Evolutionary conservation across 306 rosid species (phyloP), one percentile per base, ranked within the genome.

Genomic region (Canavalia gladiata): DNA sequence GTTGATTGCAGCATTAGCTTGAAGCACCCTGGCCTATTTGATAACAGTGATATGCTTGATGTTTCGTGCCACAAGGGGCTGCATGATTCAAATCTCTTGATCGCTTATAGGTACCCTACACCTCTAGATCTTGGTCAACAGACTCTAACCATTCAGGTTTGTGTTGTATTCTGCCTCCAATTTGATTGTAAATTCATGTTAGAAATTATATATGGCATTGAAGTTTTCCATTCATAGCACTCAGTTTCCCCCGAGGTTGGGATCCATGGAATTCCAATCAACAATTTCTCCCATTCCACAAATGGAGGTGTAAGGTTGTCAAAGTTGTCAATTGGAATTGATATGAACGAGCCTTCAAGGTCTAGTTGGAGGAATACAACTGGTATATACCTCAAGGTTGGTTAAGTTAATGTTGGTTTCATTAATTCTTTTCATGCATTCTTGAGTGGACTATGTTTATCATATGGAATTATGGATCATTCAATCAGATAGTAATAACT

Each of bases 31-130:
- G 86, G 79, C 34, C 78, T 91, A 72, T 68, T 88, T 60, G 86
- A 88, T 66, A 87, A 88, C 74, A 88, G 88, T 35, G 97, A 91
- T 78, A 85, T 85, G 86, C 88, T 91, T 72, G 94, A 90, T 83
- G 49, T 91, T 46, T 82, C 87, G 10, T 91, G 87, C 88, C 90
- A 87, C 62, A 90, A 84, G 76, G 94, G 94, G 71, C 51, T 85
- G 67, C 87, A 85, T 76, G 94, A 91, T 86, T 91, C 94, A 77
- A 86, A 88, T 83, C 72, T 91, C 76, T 82, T 88, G 12, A 41
- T 87, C 11, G 84, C 92, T 81, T 88, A 77, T 78, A 88, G 94
- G 84, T 82, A 74, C 49, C 92, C 85, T 25, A 87, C 81, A 58
- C 89, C 91, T 2, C 83, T 70, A 51, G 33, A 79, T 84, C 79